Conservation (phyloP, 2,329 filamentous ascomycete genomes). For the Xylariaceae sp. region DNA sequence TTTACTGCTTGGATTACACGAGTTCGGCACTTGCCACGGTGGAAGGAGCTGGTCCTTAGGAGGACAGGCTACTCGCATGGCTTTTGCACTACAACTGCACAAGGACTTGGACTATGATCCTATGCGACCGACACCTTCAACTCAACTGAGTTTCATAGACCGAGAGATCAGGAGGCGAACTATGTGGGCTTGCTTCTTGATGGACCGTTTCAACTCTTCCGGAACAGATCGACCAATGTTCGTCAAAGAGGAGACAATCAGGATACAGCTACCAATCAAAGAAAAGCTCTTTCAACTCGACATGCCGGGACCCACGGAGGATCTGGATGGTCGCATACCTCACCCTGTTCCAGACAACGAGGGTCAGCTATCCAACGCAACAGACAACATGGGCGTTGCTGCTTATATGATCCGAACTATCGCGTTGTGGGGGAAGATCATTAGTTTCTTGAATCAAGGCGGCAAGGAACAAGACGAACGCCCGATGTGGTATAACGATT, state of each 20-base stretch:
- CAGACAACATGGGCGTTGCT: conserved; percentile 89
- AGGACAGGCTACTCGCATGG: conserved; percentile 94
- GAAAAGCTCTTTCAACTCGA: conserved; percentile 89
- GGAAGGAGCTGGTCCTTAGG: conserved; percentile 94
- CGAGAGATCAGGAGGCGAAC: conserved; percentile 87
- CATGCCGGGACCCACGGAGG: conserved; percentile 83
- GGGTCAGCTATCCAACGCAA: conserved; percentile 63
- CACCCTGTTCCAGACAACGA: conserved; percentile 61
- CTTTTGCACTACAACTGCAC: conserved; percentile 90
- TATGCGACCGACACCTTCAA: conserved; percentile 57
- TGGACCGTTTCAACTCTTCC: conserved; percentile 97
- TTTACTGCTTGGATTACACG: conserved; percentile 83
- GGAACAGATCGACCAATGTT: conserved; percentile 91
- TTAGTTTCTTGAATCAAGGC: conserved; percentile 86
- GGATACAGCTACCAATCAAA: conserved; percentile 86
- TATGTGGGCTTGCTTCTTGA: conserved; percentile 98
- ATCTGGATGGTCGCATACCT: conserved; percentile 68
- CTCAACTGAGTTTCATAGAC: conserved; percentile 81
- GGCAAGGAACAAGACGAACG: conserved; percentile 75
- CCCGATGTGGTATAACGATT: conserved; percentile 80
- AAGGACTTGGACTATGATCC: conserved; percentile 85
- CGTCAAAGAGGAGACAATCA: conserved; percentile 82
- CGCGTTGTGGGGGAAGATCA: conserved; percentile 84
- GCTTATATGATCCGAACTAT: conserved; percentile 86
- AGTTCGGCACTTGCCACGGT: conserved; percentile 95